Percentiles rank a stretch among this genome's conserved stretches.
Conservation (phyloP, 1,284 basidiomycete species). For the Sphaerobolus stellatus region DNA sequence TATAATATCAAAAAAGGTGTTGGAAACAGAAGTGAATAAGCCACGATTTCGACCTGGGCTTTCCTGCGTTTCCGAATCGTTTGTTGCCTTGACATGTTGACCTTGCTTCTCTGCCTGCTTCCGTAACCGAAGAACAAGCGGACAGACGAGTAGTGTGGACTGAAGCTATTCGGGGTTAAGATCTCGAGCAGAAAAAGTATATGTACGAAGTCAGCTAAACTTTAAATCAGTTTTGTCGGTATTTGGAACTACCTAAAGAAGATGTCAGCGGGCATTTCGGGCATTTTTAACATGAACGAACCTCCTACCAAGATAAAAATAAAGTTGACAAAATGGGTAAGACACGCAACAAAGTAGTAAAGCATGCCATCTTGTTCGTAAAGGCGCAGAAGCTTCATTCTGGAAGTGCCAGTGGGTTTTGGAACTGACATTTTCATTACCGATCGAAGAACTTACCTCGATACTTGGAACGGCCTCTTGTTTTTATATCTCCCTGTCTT, state of each 20-base stretch:
- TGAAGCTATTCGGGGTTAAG: slow-evolving; percentile 1
- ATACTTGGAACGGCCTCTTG: too few species aligned
- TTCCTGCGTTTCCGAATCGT: too few species aligned
- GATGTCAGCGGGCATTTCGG: neutral
- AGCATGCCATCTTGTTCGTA: slow-evolving; percentile 3
- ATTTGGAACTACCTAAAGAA: neutral
- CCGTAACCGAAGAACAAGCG: slow-evolving; percentile 2
- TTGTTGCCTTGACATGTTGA: too few species aligned
- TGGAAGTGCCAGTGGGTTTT: neutral
- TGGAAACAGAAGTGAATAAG: too few species aligned
- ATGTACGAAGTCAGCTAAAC: too few species aligned
- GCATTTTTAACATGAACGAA: neutral
- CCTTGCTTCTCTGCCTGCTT: too few species aligned
- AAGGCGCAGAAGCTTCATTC: neutral
- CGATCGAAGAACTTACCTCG: neutral
- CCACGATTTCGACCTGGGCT: too few species aligned
- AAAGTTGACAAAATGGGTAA: slow-evolving; percentile 3
- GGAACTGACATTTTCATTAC: neutral
- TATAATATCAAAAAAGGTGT: too few species aligned
- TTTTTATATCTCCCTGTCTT: neutral
- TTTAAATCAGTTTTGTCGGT: neutral
- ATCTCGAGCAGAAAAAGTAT: too few species aligned
- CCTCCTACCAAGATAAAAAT: neutral
- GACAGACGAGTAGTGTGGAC: slow-evolving; percentile 5
- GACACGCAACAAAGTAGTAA: slow-evolving; percentile 1